Evolutionary conservation across 2,329 filamentous ascomycete species (phyloP), one percentile per base, ranked within the genome.

Genomic region (Alternaria gaisen): DNA sequence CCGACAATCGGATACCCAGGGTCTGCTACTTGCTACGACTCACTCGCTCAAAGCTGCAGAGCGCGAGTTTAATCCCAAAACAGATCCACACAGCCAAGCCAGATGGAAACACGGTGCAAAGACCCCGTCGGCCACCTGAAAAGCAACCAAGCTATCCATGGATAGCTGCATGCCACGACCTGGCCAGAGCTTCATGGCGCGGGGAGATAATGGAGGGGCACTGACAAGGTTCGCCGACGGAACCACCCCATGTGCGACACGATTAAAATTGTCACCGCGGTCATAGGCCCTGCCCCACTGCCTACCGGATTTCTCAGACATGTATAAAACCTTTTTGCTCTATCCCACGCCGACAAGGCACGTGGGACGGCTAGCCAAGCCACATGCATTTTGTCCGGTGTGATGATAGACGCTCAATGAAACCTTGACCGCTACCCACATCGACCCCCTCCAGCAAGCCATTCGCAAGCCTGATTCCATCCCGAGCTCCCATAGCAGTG

Each of bases 141-240:
- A 71, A 74, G 67, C 68, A 74, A 71, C 55, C 60, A 64, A 66
- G 64, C 65, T 63, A 48, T 18, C 22, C 22, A 30, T 52, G 53
- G 57, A 41, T 43, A 48, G 58, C 55, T 56, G 61, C 61, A 64
- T 66, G 62, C 64, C 65, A 61, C 59, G 43, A 60, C 60, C 58
- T 63, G 70, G 70, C 64, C 61, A 67, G 66, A 74, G 72, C 73
- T 75, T 63, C 63, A 47, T 44, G 32, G 55, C 61, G 63, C 60
- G 63, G 63, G 61, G 53, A 58, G 64, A 51, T 56, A 54, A 56
- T 64, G 55, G 61, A 61, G 56, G 64, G 63, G 59, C 62, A 67
- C 46, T 50, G 46, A 50, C 46, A 50, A 50, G 46, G 18, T 36
- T 42, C 40, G 43, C 65, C 56, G 61, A 57, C 54, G 56, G 46